Evolutionary conservation across 2,329 filamentous ascomycete species (phyloP).

Genomic region (Herpotrichia juniperi): DNA sequence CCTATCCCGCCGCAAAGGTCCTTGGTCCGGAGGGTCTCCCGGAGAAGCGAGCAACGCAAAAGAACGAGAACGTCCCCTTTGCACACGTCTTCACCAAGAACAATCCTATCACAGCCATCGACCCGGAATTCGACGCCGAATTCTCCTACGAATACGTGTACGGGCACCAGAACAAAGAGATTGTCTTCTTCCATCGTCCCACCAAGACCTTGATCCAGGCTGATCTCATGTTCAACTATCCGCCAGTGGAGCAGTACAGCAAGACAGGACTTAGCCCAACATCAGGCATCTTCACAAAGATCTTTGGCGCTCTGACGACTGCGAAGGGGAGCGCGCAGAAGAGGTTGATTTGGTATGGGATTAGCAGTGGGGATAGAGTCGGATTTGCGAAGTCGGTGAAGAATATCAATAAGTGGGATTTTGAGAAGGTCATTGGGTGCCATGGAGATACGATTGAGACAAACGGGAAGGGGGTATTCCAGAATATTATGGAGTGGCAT

Average conservation of each 20-base stretch:
- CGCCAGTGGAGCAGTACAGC: conserved; percentile 79
- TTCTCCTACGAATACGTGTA: conserved; percentile 86
- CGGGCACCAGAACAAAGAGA: conserved; percentile 80
- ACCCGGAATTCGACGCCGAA: conserved; percentile 81
- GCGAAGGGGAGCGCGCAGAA: conserved; percentile 77
- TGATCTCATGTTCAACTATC: conserved; percentile 91
- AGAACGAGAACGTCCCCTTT: conserved; percentile 67
- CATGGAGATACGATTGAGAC: conserved; percentile 88
- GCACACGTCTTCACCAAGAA: conserved; percentile 62
- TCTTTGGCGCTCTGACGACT: conserved; percentile 63
- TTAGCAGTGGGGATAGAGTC: conserved; percentile 65
- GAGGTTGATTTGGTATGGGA: conserved; percentile 80
- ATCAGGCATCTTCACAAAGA: conserved; percentile 64
- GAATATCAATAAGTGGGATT: conserved; percentile 80
- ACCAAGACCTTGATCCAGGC: conserved; percentile 82
- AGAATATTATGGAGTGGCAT: conserved; percentile 84
- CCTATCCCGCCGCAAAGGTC: conserved; percentile 78
- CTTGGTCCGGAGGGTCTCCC: conserved; percentile 82
- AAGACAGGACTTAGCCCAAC: conserved; percentile 60
- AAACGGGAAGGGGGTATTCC: conserved; percentile 75
- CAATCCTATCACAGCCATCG: conserved; percentile 58
- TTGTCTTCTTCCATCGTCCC: conserved; percentile 85
- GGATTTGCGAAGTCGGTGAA: conserved; percentile 73
- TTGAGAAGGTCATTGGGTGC: conserved; percentile 84
- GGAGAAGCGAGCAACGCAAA: conserved; percentile 74